Evolutionary conservation across 139 green algal genomes (phyloP), one percentile per base, ranked within the genome.

Genomic region (Mychonastes homosphaera): DNA sequence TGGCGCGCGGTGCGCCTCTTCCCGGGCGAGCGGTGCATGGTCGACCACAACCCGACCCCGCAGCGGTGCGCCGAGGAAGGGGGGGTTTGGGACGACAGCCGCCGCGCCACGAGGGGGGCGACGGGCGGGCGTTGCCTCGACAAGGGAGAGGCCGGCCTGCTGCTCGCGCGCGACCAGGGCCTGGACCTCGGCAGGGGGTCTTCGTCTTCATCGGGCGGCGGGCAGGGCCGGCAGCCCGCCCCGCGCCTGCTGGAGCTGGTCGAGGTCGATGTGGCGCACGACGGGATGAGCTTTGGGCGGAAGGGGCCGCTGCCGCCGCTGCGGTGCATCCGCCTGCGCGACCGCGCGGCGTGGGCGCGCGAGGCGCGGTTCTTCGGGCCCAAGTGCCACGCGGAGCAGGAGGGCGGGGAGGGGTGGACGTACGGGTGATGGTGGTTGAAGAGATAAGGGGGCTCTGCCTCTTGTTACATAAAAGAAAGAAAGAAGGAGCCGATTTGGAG

Each of bases 51-150:
- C 1, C 83, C 83, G 18, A 76, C 56, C 24, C 74, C 77, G 3
- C 83, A 90, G 74, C 65, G 69, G 4, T 90, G 83, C 53, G 83
- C 76, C 0, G 59, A 64, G 34, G 0, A 44, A 0, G 69, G 62
- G 4, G 81, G 79, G 16, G 67, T 86, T 1, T 90, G 83, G 83
- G 79, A 89, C 39, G 83, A 90, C 56, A 57, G 56, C 0, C 41
- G 64, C 29, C 50, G 67, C 27, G 65, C 67, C 21, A 60, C 35
- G n/a, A 58, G 51, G 33, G 21, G 27, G n/a, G 55, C 52, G 8
- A 33, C 58, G 7, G 79, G 77, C 18, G 79, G 79, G 3, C 40
- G 24, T 4, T 85, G 79, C 66, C 16, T 85, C 18, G 53, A 18
- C 23, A n/a, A 18, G 2, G 29, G 38, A 21, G 47, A 72, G 19